These are phyloP conservation scores for Penicillium janthinellum DNA, from an alignment of 2,329 filamentous ascomycete species.

Conservation along the genomic window DNA sequence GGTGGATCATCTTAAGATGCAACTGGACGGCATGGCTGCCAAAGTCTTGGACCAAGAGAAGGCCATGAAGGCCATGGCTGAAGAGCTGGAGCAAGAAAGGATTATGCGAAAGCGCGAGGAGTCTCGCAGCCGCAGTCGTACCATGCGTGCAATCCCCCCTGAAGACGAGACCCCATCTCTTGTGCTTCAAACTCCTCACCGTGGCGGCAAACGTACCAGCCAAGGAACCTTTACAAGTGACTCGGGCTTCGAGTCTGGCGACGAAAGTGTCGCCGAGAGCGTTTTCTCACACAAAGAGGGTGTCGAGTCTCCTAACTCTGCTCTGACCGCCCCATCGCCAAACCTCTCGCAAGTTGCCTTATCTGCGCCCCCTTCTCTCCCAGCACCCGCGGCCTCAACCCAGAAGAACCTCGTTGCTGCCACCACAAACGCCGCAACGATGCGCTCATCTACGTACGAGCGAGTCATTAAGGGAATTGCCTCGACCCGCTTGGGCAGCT, in stretches of 20 bases:
- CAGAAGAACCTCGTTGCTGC: conserved; percentile 33
- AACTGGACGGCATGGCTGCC: conserved; percentile 62
- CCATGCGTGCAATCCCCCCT: conserved; percentile 32
- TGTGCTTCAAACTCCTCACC: conserved; percentile 37
- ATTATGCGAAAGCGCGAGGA: conserved; percentile 43
- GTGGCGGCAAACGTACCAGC: conserved; percentile 42
- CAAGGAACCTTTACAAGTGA: conserved; percentile 51
- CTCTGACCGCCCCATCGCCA: conserved; percentile 38
- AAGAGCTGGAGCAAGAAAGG: conserved; percentile 51
- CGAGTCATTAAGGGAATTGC: conserved; percentile 48
- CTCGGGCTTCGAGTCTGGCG: conserved; percentile 62
- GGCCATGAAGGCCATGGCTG: conserved; percentile 55
- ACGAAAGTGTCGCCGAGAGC: conserved; percentile 54
- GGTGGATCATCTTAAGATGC: conserved; percentile 59
- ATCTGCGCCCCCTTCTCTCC: conserved; percentile 28
- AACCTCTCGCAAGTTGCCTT: conserved; percentile 40
- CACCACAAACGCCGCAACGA: conserved; percentile 24
- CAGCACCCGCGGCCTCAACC: conserved; percentile 35
- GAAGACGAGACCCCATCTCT: conserved; percentile 39
- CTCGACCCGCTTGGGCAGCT: conserved; percentile 36
- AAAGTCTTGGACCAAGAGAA: conserved; percentile 59
- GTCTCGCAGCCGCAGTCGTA: conserved; percentile 37
- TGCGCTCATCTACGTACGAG: conserved; percentile 43
- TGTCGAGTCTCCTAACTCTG: conserved; percentile 39
- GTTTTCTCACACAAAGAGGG: conserved; percentile 48